Percentiles rank a stretch among this genome's conserved stretches.
Evolutionary conservation across 2,329 filamentous ascomycete genomes (phyloP).

Genomic region (Aspergillus brasiliensis): DNA sequence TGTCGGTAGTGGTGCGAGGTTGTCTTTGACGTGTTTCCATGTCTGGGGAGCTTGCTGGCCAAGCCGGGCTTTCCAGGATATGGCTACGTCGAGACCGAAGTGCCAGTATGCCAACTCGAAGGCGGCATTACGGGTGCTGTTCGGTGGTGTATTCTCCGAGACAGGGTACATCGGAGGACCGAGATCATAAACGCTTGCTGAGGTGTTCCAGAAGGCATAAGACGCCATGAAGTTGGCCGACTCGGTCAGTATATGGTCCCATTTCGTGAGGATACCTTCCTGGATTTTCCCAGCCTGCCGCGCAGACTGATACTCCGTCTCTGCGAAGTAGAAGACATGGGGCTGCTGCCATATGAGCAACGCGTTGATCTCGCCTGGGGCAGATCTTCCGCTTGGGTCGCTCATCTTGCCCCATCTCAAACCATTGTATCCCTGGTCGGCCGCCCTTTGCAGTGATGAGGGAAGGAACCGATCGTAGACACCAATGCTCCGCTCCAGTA

Average conservation of each 20-base stretch:
- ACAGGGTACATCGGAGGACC: slow-evolving; percentile 56
- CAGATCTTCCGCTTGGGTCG: slow-evolving; percentile 57
- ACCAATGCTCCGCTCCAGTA: slow-evolving; percentile 2
- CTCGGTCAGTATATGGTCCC: slow-evolving; percentile 55
- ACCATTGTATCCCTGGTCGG: slow-evolving; percentile 42
- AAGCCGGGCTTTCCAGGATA: slow-evolving; percentile 55
- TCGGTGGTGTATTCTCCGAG: slow-evolving; percentile 61
- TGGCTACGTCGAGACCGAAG: slow-evolving; percentile 60
- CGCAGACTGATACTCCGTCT: slow-evolving; percentile 55
- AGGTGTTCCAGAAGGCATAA: slow-evolving; percentile 58
- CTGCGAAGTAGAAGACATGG: slow-evolving; percentile 63
- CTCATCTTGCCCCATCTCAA: slow-evolving; percentile 60
- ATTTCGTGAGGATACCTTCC: slow-evolving; percentile 43
- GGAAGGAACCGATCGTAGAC: slow-evolving; percentile 51
- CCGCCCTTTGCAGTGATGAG: slow-evolving; percentile 38
- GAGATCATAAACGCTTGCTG: slow-evolving; percentile 56
- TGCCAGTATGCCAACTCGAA: slow-evolving; percentile 65
- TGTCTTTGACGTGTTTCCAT: slow-evolving; percentile 54
- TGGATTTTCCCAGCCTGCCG: slow-evolving; percentile 29
- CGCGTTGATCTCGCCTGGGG: slow-evolving; percentile 63
- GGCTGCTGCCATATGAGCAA: slow-evolving; percentile 66
- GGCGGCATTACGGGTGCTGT: slow-evolving; percentile 58
- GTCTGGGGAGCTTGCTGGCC: slow-evolving; percentile 44
- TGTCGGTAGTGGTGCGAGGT: slow-evolving; percentile 57
- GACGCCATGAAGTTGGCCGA: slow-evolving; percentile 63